Percentiles rank a stretch among this genome's conserved stretches.
Evolutionary conservation across 2,329 filamentous ascomycete genomes (phyloP).

Genomic region (Aulographum hederae): DNA sequence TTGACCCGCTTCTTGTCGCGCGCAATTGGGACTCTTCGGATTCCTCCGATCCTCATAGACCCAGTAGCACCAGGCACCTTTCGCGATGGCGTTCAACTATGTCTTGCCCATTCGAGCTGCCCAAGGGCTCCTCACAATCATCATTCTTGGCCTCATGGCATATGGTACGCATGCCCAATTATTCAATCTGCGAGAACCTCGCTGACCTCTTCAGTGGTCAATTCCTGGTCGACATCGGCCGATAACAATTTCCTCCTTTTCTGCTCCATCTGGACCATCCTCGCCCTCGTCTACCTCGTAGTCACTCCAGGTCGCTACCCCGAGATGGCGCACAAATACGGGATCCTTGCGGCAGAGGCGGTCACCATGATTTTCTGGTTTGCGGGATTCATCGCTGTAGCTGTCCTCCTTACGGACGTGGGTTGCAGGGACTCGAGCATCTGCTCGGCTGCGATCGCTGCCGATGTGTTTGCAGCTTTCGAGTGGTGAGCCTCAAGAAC

Average conservation of each 20-base stretch:
- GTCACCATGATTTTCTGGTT: slow-evolving; percentile 84
- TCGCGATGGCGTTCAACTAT: too few species aligned
- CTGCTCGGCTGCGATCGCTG: slow-evolving; percentile 45
- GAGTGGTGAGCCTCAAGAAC: slow-evolving; percentile 36
- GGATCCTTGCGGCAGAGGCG: slow-evolving; percentile 47
- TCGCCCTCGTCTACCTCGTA: slow-evolving; percentile 46
- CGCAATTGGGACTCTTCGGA: too few species aligned
- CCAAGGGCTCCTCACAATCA: too few species aligned
- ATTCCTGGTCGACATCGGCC: too few species aligned
- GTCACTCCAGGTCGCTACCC: slow-evolving; percentile 11
- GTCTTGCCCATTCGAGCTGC: too few species aligned
- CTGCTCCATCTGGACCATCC: slow-evolving; percentile 53
- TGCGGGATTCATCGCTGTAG: slow-evolving; percentile 62
- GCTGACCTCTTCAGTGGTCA: too few species aligned
- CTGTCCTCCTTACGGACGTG: slow-evolving; percentile 41
- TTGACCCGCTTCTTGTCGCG: too few species aligned
- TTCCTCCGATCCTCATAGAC: too few species aligned
- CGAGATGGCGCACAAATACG: slow-evolving; percentile 35
- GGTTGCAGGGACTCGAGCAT: slow-evolving; percentile 33
- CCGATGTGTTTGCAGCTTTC: slow-evolving; percentile 47
- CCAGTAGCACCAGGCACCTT: too few species aligned
- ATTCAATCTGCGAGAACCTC: too few species aligned
- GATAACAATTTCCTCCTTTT: slow-evolving; percentile 66
- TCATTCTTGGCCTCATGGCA: too few species aligned
- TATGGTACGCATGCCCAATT: too few species aligned